These are phyloP conservation scores for Neurospora discreta DNA, from an alignment of 495 filamentous ascomycete genomes.

Conservation along the genomic window DNA sequence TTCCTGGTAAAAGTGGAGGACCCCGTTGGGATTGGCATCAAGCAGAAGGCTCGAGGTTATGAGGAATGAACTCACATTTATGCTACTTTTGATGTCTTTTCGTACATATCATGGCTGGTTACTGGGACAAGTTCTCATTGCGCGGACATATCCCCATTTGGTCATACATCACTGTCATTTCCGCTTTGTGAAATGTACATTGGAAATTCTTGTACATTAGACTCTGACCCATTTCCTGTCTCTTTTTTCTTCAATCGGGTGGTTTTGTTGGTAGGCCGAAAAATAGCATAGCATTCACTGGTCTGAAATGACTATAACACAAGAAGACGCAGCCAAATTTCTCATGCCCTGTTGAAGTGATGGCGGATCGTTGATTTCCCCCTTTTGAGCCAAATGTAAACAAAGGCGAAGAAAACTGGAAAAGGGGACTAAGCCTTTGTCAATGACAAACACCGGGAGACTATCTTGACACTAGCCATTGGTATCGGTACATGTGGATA, in stretches of 20 bases:
- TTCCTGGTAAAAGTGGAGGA: conserved; percentile 52
- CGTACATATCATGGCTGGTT: background rate
- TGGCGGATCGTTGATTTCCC: background rate
- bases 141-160: background rate
- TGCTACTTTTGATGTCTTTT: background rate
- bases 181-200: background rate
- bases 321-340: background rate
- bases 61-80: background rate
- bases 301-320: background rate
- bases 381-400: background rate
- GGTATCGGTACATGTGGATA: background rate
- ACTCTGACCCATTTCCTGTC: background rate
- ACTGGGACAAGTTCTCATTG: background rate
- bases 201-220: background rate
- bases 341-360: background rate
- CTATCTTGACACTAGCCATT: background rate
- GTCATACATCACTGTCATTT: background rate
- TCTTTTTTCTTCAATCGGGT: background rate
- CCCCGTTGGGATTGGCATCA: background rate
- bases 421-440: background rate
- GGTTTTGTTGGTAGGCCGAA: background rate
- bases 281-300: background rate
- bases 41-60: background rate
- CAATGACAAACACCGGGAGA: background rate
- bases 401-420: background rate